phyloP scores from a whole-genome alignment of 75 land plant species.

The Pinus tabuliformis region DNA sequence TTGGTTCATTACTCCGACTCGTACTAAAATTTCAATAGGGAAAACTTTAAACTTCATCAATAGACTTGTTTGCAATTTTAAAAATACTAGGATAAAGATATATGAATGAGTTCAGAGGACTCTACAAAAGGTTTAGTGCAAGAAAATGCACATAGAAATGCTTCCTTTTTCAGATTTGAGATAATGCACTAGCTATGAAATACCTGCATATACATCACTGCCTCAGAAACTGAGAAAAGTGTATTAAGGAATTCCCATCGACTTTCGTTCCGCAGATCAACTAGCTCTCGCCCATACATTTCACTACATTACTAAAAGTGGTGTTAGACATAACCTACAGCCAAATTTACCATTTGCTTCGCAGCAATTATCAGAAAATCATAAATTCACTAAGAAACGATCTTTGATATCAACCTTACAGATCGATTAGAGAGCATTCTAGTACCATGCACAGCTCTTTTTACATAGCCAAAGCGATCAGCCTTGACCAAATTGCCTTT shows the following conservation, averaged over 20 bases:
- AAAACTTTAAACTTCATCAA: background rate
- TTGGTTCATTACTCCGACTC: background rate
- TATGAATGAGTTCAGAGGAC: background rate
- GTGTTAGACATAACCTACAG: background rate
- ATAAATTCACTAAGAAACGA: background rate
- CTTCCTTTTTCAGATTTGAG: background rate
- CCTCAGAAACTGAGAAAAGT: conserved; percentile 94
- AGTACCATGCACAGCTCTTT: conserved; percentile 98
- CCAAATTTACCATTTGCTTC: background rate
- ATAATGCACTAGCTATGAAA: background rate
- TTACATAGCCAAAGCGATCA: conserved; percentile 97
- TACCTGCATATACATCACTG: conserved; percentile 98
- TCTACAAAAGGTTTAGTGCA: background rate
- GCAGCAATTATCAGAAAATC: background rate
- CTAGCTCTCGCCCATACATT: conserved; percentile 95
- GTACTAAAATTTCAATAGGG: background rate
- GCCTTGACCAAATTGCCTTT: conserved; percentile 96
- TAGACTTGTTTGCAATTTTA: background rate
- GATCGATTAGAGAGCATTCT: conserved; percentile 81
- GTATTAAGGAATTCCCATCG: conserved; percentile 98
- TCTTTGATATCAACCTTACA: conserved; percentile 56
- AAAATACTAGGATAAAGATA: background rate
- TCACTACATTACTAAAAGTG: conserved; percentile 53
- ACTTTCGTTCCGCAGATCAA: conserved; percentile 89
- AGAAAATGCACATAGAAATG: background rate